Evolutionary conservation across 1,139 yeast species (phyloP).

Genomic region (Diutina ranongensis): DNA sequence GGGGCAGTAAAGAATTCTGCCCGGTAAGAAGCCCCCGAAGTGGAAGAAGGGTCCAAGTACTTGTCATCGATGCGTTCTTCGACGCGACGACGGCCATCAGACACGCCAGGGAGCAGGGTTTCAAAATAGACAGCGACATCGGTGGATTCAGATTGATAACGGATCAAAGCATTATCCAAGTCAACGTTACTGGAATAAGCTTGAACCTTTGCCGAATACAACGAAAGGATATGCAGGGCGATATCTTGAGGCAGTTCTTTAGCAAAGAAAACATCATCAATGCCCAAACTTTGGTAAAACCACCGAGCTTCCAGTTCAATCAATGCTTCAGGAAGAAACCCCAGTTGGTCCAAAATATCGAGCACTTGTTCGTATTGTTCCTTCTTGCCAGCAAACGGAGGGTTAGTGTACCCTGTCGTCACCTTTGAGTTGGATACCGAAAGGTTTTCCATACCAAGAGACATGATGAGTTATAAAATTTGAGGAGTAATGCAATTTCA

Average conservation of each 20-base stretch:
- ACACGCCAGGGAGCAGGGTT: constrained; percentile 29
- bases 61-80: constrained; percentile 70
- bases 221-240: constrained; percentile 73
- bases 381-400: constrained; percentile 72
- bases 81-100: constrained; percentile 22
- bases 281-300: constrained; percentile 83
- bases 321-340: constrained; percentile 79
- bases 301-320: constrained; percentile 82
- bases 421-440: background rate
- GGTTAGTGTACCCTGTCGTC: constrained; percentile 38
- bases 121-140: constrained; percentile 93
- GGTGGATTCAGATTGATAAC: constrained; percentile 62
- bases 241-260: constrained; percentile 73
- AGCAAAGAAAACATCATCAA: constrained; percentile 87
- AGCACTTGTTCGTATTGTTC: constrained; percentile 73
- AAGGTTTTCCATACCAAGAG: constrained; percentile 3
- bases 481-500: too few species aligned
- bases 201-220: constrained; percentile 87
- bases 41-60: constrained; percentile 52
- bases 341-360: constrained; percentile 71
- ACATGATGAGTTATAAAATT: background rate
- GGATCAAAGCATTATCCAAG: constrained; percentile 41
- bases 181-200: constrained; percentile 39
- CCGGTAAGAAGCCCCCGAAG: constrained; percentile 42
- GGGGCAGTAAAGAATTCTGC: constrained; percentile 79